phyloP scores from a whole-genome alignment of 2,329 filamentous ascomycete species.

The Huntiella abstrusa region DNA sequence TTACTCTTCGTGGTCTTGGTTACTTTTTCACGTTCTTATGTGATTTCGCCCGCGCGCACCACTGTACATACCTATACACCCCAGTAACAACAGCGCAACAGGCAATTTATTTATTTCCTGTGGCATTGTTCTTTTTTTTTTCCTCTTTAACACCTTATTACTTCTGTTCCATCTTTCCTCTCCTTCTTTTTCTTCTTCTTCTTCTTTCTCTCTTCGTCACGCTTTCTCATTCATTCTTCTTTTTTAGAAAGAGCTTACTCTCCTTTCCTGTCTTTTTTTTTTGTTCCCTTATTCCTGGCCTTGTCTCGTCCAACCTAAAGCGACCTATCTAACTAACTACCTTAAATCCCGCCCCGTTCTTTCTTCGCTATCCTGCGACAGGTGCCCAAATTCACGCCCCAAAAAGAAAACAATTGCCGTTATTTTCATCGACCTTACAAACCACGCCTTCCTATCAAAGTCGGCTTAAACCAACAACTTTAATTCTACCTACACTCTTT shows the following conservation, averaged over 20 bases:
- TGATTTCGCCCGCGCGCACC: too few relatives aligned
- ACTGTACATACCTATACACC: too few relatives aligned
- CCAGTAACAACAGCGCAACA: too few relatives aligned
- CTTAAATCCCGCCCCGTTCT: not conserved
- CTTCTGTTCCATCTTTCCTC: conserved; percentile 4
- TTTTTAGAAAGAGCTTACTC: not conserved
- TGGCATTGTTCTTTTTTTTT: conserved; percentile 3
- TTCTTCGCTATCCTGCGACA: not conserved
- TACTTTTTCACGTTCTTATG: too few relatives aligned
- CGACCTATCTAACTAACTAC: too few relatives aligned
- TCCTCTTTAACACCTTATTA: conserved; percentile 1
- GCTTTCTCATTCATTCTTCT: not conserved
- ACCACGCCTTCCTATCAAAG: not conserved
- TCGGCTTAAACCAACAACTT: not conserved
- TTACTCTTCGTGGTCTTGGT: too few relatives aligned
- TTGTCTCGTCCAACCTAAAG: not conserved
- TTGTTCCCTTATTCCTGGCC: not conserved
- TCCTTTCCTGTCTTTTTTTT: not conserved
- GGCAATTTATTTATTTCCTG: not conserved
- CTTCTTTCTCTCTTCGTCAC: not conserved
- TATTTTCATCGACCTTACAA: not conserved
- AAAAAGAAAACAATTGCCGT: conserved; percentile 2
- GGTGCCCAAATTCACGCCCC: not conserved
- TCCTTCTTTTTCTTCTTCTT: conserved; percentile 2
- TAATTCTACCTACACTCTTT: not conserved